Conservation (phyloP, 2,329 filamentous ascomycete species). For the Pochonia chlamydosporia region DNA sequence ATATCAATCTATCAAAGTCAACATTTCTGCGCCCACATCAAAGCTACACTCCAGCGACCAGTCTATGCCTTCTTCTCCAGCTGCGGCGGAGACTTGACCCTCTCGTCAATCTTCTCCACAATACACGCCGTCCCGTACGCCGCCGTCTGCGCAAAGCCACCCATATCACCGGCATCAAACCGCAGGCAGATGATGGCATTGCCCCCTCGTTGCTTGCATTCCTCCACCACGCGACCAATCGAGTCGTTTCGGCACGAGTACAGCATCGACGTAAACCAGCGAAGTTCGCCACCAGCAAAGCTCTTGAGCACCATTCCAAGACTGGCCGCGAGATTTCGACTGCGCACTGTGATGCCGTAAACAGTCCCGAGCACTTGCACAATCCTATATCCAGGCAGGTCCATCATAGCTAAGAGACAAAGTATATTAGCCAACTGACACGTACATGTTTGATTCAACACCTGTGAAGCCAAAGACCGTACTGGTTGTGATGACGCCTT, state of each 20-base stretch:
- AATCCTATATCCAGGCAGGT: constrained; percentile 55
- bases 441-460: no score
- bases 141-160: constrained; percentile 51
- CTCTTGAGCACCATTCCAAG: constrained; percentile 52
- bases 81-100: constrained; percentile 19
- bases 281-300: constrained; percentile 52
- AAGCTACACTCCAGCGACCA: no score
- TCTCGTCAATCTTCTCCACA: constrained; percentile 47
- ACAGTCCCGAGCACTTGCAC: constrained; percentile 52
- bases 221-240: constrained; percentile 48
- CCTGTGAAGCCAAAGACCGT: constrained; percentile 5
- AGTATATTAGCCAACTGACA: no score
- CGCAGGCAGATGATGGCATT: constrained; percentile 55
- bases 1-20: no score
- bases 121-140: constrained; percentile 55
- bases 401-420: constrained; percentile 45
- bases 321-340: constrained; percentile 52
- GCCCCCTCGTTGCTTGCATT: constrained; percentile 51
- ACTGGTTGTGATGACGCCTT: constrained; percentile 54
- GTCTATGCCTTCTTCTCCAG: constrained; percentile 9
- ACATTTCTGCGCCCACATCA: no score
- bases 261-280: constrained; percentile 53
- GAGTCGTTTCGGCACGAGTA: constrained; percentile 55
- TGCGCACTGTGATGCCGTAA: constrained; percentile 51
- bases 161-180: constrained; percentile 51